Percentiles rank a stretch among this genome's conserved stretches.
Evolutionary conservation across 2,329 filamentous ascomycete species (phyloP).

Genomic region (Ophiocordyceps camponoti-floridani): DNA sequence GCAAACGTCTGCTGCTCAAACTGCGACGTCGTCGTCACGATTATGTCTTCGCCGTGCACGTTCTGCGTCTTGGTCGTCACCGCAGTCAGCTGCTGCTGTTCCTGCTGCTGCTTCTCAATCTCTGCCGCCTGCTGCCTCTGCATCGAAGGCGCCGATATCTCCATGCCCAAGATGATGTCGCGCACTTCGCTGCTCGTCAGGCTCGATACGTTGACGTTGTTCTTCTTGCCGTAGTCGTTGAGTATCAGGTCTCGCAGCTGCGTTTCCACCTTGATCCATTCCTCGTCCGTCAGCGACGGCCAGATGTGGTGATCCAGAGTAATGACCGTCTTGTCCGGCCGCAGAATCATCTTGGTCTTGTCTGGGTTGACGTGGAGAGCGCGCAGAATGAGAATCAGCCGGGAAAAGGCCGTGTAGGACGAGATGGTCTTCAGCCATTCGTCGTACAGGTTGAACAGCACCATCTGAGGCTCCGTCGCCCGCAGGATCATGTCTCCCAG

Average conservation of each 20-base stretch:
- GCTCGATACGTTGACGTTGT: conserved; percentile 96
- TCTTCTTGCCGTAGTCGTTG: conserved; percentile 99
- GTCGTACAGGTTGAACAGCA: conserved; percentile 95
- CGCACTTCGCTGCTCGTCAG: conserved; percentile 93
- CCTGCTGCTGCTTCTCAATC: conserved; percentile 96
- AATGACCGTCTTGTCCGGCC: conserved; percentile 94
- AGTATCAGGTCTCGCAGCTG: conserved; percentile 88
- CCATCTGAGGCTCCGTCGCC: conserved; percentile 98
- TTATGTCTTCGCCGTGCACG: conserved; percentile 89
- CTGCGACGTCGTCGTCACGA: conserved; percentile 93
- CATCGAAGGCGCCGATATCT: conserved; percentile 94
- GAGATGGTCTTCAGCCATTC: conserved; percentile 98
- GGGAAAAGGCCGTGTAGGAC: conserved; percentile 95
- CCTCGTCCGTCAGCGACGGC: conserved; percentile 84
- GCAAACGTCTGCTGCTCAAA: conserved; percentile 97
- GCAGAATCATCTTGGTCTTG: conserved; percentile 89
- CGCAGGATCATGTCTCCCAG: conserved; percentile 96
- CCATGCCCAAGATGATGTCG: conserved; percentile 98
- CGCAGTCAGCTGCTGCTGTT: conserved; percentile 88
- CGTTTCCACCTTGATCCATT: conserved; percentile 99
- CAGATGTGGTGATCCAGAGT: conserved; percentile 98
- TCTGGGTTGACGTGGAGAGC: conserved; percentile 95
- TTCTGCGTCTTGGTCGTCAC: conserved; percentile 98
- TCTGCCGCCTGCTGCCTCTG: conserved; percentile 96
- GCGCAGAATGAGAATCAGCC: conserved; percentile 80